Base-by-base conservation (phyloP, 2,329 filamentous ascomycete genomes). In the Corynespora cassiicola region DNA sequence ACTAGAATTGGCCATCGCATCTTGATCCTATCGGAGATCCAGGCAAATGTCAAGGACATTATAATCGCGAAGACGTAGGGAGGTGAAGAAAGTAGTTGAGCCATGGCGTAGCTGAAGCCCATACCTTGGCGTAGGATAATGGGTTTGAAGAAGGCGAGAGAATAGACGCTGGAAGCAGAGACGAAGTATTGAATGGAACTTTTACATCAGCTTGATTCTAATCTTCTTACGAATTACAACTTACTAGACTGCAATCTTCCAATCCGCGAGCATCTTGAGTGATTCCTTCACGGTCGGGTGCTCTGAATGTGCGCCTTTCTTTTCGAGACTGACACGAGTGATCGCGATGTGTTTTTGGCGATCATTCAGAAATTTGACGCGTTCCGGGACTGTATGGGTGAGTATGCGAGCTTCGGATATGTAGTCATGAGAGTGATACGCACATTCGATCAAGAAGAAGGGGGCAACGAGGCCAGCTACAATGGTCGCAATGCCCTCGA, bases 51-150 rank as follows among this genome's bases (percentile, higher is more conserved):
- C 80, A 26, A 81, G 61, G 15, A 78, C 75, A 47, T 81, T 7
- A 78, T 78, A 7, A 76, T 78, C 26, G 78, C 78, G 50, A 81
- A 75, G 34, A 81, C 78, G 77, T 77, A 57, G 81, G 74, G 40
- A 77, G 61, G 52, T 79, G 81, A 0, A 81, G 66, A 17, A 71
- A 52, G 45, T 75, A 74, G 49, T 80, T 81, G 25, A 81, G 63
- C 78, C 78, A 81, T 31, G 54, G 65, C 7, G 78, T 46, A 33
- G 18, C 46, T 59, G 46, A 58, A 63, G 2, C 52, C 52, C 58
- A 63, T 62, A 7, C 56, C 58, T 10, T 56, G 54, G 19, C 58
- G 59, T 5, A 61, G 44, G 17, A 63, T 59, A 35, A 63, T 61
- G 8, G 59, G 59, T 0, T 59, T 41, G 35, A 61, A 62, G 45